A percentile compares a stretch with the other conserved stretches of the same genome.
These are phyloP conservation scores for Biscogniauxia mediterranea DNA, from an alignment of 2,329 filamentous ascomycete genomes.

Conservation along the genomic window DNA sequence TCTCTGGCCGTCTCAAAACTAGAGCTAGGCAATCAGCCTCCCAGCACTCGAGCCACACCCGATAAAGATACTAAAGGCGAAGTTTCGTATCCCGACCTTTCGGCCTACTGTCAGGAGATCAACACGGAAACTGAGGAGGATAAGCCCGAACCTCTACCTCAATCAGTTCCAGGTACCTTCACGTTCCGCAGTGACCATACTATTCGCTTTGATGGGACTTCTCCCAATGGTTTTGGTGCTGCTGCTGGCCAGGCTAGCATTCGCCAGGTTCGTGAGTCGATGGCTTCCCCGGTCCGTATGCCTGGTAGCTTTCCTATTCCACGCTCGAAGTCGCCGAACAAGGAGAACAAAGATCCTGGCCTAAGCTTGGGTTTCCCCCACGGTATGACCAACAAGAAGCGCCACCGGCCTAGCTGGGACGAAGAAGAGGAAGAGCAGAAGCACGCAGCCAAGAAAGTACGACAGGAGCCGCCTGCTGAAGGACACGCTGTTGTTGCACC, in stretches of 20 bases:
- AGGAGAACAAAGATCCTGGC: constrained; percentile 38
- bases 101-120: constrained; percentile 34
- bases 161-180: constrained; percentile 56
- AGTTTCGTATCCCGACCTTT: constrained; percentile 54
- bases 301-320: constrained; percentile 53
- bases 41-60: constrained; percentile 34
- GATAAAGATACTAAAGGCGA: constrained; percentile 33
- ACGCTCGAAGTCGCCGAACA: constrained; percentile 25
- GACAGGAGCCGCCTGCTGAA: constrained; percentile 48
- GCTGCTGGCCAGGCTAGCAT: constrained; percentile 59
- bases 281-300: constrained; percentile 44
- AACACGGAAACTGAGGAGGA: constrained; percentile 27
- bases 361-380: constrained; percentile 49
- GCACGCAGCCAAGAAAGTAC: constrained; percentile 56
- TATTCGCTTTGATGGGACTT: constrained; percentile 53
- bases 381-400: constrained; percentile 65
- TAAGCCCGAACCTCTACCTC: constrained; percentile 22
- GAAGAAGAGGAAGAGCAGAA: constrained; percentile 54
- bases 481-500: constrained; percentile 54
- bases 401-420: constrained; percentile 55
- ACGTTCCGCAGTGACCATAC: constrained; percentile 66
- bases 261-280: constrained; percentile 57
- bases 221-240: constrained; percentile 53
- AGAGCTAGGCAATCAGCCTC: constrained; percentile 24
- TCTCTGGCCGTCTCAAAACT: constrained; percentile 38